Base-by-base conservation (phyloP, 2,329 filamentous ascomycete genomes). In the Aspergillus hiratsukae region DNA sequence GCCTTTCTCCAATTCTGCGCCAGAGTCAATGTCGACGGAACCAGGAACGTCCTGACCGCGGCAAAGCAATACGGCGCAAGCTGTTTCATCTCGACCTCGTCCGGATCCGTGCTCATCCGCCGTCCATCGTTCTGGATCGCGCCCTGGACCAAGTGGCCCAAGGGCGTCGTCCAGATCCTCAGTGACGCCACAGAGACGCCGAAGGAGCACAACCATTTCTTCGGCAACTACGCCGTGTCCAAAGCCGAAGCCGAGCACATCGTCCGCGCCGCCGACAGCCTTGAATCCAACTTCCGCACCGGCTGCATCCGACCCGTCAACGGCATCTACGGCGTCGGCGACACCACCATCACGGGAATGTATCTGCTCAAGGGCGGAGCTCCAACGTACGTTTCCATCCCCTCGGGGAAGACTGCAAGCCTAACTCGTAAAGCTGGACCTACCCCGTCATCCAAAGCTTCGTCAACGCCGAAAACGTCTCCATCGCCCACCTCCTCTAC, bases 301-400 rank as follows among this genome's bases (percentile, higher is more conserved):
- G 82, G 81, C 7, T 73, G 74, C 49, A 79, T 85, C 59, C 76
- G 83, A 2, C 82, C 82, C 0, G 76, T 78, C 11, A 83, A 82
- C 60, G 77, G 74, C 28, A 76, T 84, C 48, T 84, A 83, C 61
- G 81, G 81, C 4, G 75, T 77, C 57, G 72, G 74, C 14, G 72
- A 70, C 41, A 60, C 58, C 19, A 70, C 72, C 21, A 61, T 80
- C 23, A 68, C 78, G 2, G 76, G 73, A 3, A 54, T 66, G 5
- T 73, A 77, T 52, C 64, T 83, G 14, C 69, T 64, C n/a, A 58
- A 64, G 17, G 69, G 74, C 27, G 70, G 66, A 10, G 65, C 71
- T 43, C 73, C 74, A 2, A 78, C 61, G 67, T 69, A 54, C 59
- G 62, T 55, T 35, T 11, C 4, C 51, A n/a, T 11, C 9, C 14